A percentile compares a stretch with the other conserved stretches of the same genome.
Evolutionary conservation across 1,284 basidiomycete genomes (phyloP).

Genomic region (Ustilago vetiveriae): DNA sequence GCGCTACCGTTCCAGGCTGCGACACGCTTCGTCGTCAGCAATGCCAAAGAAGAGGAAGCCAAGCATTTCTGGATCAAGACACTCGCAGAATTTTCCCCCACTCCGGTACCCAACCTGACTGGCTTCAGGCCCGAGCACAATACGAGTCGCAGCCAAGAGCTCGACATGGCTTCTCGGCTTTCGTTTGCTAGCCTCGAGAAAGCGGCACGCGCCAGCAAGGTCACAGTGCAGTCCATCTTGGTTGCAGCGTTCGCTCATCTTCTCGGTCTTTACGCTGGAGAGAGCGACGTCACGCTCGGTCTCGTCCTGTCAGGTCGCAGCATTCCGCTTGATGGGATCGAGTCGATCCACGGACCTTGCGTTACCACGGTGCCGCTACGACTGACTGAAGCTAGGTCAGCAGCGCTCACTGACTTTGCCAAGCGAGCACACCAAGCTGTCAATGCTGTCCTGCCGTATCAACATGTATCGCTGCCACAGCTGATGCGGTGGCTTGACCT

Average conservation of each 20-base stretch:
- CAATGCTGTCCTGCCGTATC: slow-evolving; percentile 40
- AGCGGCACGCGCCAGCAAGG: slow-evolving; percentile 29
- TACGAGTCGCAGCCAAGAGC: slow-evolving; percentile 16
- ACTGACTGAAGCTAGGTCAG: slow-evolving; percentile 7
- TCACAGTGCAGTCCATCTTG: slow-evolving; percentile 53
- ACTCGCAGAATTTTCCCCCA: slow-evolving; percentile 44
- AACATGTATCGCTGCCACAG: slow-evolving; percentile 56
- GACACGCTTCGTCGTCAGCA: slow-evolving; percentile 17
- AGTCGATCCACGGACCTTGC: slow-evolving; percentile 58
- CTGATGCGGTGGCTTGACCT: slow-evolving; percentile 48
- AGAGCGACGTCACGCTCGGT: slow-evolving; percentile 52
- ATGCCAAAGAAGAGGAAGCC: slow-evolving; percentile 11
- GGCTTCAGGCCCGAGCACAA: slow-evolving; percentile 38
- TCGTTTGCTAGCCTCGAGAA: slow-evolving; percentile 14
- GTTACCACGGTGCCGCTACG: slow-evolving; percentile 61
- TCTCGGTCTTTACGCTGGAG: slow-evolving; percentile 52
- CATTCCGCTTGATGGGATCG: slow-evolving; percentile 34
- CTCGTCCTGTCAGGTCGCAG: slow-evolving; percentile 59
- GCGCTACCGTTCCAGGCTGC: slow-evolving; percentile 28
- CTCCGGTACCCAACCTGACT: slow-evolving; percentile 53
- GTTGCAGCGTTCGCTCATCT: slow-evolving; percentile 46
- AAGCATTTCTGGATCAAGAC: slow-evolving; percentile 45
- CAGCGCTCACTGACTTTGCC: slow-evolving; percentile 4
- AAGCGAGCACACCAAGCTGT: slow-evolving; percentile 20
- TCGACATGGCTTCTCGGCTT: slow-evolving; percentile 9